Evolutionary conservation across 2,329 filamentous ascomycete species (phyloP).

Genomic region (Fusarium equiseti): DNA sequence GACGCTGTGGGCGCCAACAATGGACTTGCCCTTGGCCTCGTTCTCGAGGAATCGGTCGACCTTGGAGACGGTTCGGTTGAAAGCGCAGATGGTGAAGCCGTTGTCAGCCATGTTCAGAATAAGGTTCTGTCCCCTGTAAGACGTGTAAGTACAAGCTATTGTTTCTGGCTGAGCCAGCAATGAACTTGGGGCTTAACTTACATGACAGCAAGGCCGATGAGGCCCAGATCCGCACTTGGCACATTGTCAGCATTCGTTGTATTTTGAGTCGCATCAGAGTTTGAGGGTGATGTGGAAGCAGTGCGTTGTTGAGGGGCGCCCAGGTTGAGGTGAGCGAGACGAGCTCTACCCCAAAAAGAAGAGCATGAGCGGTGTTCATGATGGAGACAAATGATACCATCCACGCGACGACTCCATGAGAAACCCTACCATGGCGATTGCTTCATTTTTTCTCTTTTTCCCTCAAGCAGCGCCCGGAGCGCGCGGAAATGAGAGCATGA

Average conservation of each 20-base stretch:
- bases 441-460: conserved; percentile 22
- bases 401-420: conserved; percentile 10
- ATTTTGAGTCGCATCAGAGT: conserved; percentile 46
- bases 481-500: conserved; percentile 54
- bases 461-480: conserved; percentile 38
- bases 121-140: conserved; percentile 79
- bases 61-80: conserved; percentile 98
- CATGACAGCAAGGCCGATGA: conserved; percentile 94
- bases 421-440: conserved; percentile 30
- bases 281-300: conserved; percentile 49
- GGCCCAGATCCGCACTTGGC: conserved; percentile 86
- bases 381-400: conserved; percentile 9
- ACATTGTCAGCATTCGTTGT: conserved; percentile 67
- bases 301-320: conserved; percentile 67
- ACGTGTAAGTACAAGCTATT: conserved; percentile 28
- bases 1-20: conserved; percentile 91
- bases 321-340: conserved; percentile 79
- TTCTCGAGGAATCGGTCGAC: conserved; percentile 94
- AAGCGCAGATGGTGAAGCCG: conserved; percentile 96
- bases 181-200: conserved; percentile 56
- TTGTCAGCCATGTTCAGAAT: conserved; percentile 91
- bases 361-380: conserved; percentile 54
- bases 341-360: conserved; percentile 67
- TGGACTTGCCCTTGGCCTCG: conserved; percentile 94
- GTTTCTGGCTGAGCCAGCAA: conserved; percentile 29